Conservation (phyloP, 352 stramenopile genomes). For the Globisporangium cederbergense region DNA sequence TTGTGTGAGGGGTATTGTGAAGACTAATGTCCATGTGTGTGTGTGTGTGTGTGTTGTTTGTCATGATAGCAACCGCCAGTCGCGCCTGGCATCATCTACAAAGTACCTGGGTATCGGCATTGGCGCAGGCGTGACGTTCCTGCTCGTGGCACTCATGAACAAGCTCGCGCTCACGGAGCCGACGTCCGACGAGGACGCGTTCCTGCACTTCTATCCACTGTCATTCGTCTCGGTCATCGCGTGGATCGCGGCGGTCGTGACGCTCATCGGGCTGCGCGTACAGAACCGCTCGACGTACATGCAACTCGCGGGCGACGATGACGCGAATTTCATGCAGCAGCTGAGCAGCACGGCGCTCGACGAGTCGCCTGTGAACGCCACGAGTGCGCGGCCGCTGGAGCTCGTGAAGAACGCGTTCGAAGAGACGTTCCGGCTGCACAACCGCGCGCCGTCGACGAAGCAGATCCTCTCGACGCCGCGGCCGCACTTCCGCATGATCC, state of each 20-base stretch:
- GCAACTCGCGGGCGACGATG: conserved; percentile 52
- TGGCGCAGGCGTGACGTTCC: conserved; percentile 43
- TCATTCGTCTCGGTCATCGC: conserved; percentile 70
- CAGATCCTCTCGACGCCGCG: conserved; percentile 45
- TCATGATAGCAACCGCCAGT: conserved; percentile 51
- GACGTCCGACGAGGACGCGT: conserved; percentile 34
- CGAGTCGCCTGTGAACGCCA: conserved; percentile 22
- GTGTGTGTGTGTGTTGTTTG: background rate
- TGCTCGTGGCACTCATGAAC: conserved; percentile 42
- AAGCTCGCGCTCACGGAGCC: conserved; percentile 46
- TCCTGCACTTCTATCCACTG: conserved; percentile 76
- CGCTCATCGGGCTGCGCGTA: conserved; percentile 61
- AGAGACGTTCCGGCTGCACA: conserved; percentile 53
- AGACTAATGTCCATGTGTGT: background rate
- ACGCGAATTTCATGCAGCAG: conserved; percentile 49
- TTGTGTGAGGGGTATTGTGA: background rate
- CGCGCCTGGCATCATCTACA: conserved; percentile 50
- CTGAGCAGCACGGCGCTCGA: conserved; percentile 26
- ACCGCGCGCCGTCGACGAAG: conserved; percentile 29
- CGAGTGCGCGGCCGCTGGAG: conserved; percentile 31
- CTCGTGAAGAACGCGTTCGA: conserved; percentile 68
- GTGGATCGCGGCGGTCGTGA: conserved; percentile 66
- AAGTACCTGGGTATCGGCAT: conserved; percentile 68
- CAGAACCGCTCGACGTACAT: conserved; percentile 63
- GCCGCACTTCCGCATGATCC: conserved; percentile 72